Base-by-base conservation (phyloP, 495 filamentous ascomycete species). In the Aspergillus asperescens region DNA sequence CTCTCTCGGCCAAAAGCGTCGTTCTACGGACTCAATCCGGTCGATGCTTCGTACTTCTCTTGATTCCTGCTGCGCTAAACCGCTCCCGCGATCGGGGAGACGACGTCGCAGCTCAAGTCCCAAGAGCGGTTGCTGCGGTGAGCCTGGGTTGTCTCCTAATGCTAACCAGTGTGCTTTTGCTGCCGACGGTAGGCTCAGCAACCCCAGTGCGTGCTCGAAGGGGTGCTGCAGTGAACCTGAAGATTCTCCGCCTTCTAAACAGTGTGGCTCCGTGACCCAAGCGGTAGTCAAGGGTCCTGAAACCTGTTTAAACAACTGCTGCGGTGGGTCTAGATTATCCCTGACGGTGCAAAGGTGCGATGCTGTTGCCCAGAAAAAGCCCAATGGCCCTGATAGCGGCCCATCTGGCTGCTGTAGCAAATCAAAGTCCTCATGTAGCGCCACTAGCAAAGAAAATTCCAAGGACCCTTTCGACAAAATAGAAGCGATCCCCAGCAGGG, bases 11-110 rank as follows among this genome's bases (percentile, higher is more conserved):
- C n/a, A 32, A 50, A 52, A 24, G 27, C 44, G 32, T 46, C 38
- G 49, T 22, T 51, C 56, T 1, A 56, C 28, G 42, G 49, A 57
- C 18, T 53, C 53, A 23, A 55, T 48, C 41, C 16, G 24, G 23
- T 27, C 31, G 8, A 23, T 39, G 0, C 32, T 27, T 7, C 48
- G 52, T 39, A 40, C 18, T 41, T 58, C 48, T 13, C 29, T 52
- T 29, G 57, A 58, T 31, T 58, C 51, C 38, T 54, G 31, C 43
- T 42, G 42, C 24, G 35, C 1, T 2, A 4, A 24, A n/a, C 6
- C 19, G 22, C 7, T 4, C 2, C 38, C 18, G 12, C 4, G 18
- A 2, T 12, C 38, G 10, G 38, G 23, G 35, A 38, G 9, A 41
- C 38, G 38, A 1, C n/a, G n/a, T n/a, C 38, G 38, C 20, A 41